These are phyloP conservation scores for Barnettozyma californica DNA, from an alignment of 805 yeast species.

Conservation along the genomic window DNA sequence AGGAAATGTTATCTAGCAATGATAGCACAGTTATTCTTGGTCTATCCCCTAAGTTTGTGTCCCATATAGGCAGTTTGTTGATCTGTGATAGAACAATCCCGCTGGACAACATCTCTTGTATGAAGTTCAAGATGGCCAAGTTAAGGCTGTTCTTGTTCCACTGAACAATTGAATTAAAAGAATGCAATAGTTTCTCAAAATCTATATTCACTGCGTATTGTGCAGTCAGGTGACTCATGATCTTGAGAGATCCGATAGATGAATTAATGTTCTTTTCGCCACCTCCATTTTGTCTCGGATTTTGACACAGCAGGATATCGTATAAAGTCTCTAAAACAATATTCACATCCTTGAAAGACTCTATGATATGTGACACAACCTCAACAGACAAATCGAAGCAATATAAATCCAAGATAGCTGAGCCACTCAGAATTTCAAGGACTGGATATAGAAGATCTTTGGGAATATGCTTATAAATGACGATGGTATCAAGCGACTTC, in stretches of 20 bases:
- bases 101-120: constrained; percentile 35
- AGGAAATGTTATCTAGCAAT: constrained; percentile 18
- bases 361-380: constrained; percentile 32
- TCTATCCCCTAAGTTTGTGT: constrained; percentile 8
- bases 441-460: constrained; percentile 30
- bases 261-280: constrained; percentile 25
- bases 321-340: constrained; percentile 11
- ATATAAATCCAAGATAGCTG: constrained; percentile 32
- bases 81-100: constrained; percentile 27
- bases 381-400: constrained; percentile 34
- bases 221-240: constrained; percentile 31
- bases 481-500: constrained; percentile 37
- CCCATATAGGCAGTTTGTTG: constrained; percentile 37
- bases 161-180: constrained; percentile 28
- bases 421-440: constrained; percentile 42
- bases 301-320: constrained; percentile 15
- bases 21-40: constrained; percentile 16
- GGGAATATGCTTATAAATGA: constrained; percentile 45
- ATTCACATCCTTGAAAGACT: constrained; percentile 10
- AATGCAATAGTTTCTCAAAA: constrained; percentile 29
- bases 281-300: constrained; percentile 3
- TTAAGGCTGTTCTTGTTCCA: constrained; percentile 36
- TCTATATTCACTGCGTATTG: constrained; percentile 23
- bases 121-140: constrained; percentile 35
- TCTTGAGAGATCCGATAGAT: constrained; percentile 36